Conservation (phyloP, 768 basidiomycete genomes). For the Xanthoconium stramineum region DNA sequence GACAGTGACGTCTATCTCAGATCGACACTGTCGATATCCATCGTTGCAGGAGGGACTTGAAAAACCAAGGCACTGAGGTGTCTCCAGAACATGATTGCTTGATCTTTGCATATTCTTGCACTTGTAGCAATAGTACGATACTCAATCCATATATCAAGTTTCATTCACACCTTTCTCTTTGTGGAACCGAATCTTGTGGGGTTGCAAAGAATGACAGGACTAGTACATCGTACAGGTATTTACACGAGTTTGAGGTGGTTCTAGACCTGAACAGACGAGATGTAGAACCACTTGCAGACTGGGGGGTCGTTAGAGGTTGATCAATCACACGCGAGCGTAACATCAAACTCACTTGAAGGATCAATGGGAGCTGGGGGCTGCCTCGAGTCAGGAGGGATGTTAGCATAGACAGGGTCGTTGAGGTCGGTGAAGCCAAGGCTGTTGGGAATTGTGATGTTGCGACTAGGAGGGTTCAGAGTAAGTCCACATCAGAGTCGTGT, state of each 20-base stretch:
- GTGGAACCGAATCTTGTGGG: neutral
- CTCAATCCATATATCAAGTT: conserved; percentile 2
- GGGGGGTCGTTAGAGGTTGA: conserved; percentile 12
- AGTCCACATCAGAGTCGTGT: neutral
- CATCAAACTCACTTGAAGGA: conserved; percentile 65
- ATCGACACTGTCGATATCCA: conserved; percentile 88
- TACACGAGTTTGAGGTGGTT: neutral
- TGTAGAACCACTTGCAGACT: conserved; percentile 96
- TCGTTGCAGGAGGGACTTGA: conserved; percentile 52
- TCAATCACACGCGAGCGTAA: neutral
- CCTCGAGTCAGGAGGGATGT: conserved; percentile 74
- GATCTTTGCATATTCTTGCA: conserved; percentile 22
- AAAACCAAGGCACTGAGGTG: conserved; percentile 27
- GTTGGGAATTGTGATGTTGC: conserved; percentile 73
- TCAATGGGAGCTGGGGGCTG: conserved; percentile 87
- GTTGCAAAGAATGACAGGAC: conserved; percentile 2
- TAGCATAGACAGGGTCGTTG: conserved; percentile 60
- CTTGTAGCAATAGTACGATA: conserved; percentile 19
- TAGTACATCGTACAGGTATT: neutral
- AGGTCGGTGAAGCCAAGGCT: conserved; percentile 64
- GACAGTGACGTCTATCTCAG: conserved; percentile 90
- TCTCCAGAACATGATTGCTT: conserved; percentile 4
- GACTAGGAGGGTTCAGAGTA: conserved; percentile 42
- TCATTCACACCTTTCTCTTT: neutral
- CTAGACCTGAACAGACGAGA: conserved; percentile 82